Base-by-base conservation (phyloP, 495 filamentous ascomycete species). In the Glutinoglossum americanum region DNA sequence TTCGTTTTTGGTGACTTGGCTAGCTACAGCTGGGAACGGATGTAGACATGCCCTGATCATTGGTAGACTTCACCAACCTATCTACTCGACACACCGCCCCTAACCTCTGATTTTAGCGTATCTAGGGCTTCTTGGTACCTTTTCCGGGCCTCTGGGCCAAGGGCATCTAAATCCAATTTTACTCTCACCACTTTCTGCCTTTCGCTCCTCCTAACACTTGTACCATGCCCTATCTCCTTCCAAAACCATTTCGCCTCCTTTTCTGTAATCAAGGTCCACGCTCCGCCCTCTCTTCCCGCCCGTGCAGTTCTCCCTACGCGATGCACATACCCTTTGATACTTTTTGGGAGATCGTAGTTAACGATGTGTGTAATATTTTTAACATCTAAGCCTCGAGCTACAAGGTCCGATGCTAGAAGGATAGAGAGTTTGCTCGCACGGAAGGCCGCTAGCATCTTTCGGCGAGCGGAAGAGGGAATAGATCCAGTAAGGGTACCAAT, bases 341-440 rank as follows among this genome's bases (percentile, higher is more conserved):
- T 84, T 9, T 78, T 76, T 0, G 92, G 93, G 35, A 97, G 73
- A 65, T 97, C 92, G 72, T 98, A 98, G 67, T 96, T 96, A 63
- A 97, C 72, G 11, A 97, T 87, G 61, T 94, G 84, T 26, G 80
- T 80, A 26, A 97, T 73, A 26, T 80, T 76, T 0, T 75, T 76
- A 1, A 95, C 72, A 65, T 98, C 92, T n/a, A 98, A 79, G 64
- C 92, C 92, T 49, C 93, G 85, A 0, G 90, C 84, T 1, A 90
- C 88, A 26, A 90, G 82, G 65, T 98, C 92, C 0, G 92, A 92
- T 9, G 90, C 87, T 39, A 96, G 81, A 10, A 96, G 79, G 44
- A 94, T 75, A 1, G 78, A 79, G 2, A 84, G 69, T 54, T 81
- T 81, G 57, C 76, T 77, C 26, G 72, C 66, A 13, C 74, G 68